Evolutionary conservation across 176 grass and related monocot species (phyloP), one percentile per base, ranked within the genome.

Genomic region (Oryza meyeriana): DNA sequence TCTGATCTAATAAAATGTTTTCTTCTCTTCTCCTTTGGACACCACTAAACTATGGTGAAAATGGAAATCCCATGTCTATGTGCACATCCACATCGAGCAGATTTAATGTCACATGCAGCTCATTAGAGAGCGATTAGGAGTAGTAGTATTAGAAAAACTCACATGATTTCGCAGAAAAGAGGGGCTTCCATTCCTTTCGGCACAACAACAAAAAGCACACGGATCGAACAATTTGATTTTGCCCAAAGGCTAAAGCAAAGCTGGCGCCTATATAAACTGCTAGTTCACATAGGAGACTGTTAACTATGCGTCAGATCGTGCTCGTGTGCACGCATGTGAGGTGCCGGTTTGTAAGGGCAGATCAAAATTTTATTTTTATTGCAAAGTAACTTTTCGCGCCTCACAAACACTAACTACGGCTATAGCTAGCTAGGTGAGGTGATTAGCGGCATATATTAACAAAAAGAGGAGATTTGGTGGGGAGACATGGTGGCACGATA

Each of bases 301-400:
- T 69, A 76, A 89, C 33, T 83, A 83, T 57, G 81, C 61, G 17
- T 10, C 31, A 27, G 76, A 81, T 80, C 70, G 76, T 70, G 69
- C 69, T 89, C 64, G 33, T 55, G 63, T 47, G 82, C 87, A 57
- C 61, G 81, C 87, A 57, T 69, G 87, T 67, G 86, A 79, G 81
- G 47, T 36, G 86, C 86, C 75, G 61, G 73, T 12, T 48, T 39
- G 57, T 12, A 33, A 66, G 28, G 28, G 5, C 34, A 9, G 28
- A 38, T 29, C 5, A 16, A 67, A 85, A 52, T 55, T 55, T 55
- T 55, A 8, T 18, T 32, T 71, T 55, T 12, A 32, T 33, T 18
- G 1, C n/a, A 38, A 58, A 70, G 75, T 11, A 45, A 33, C 79
- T 8, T 55, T 82, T 22, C 79, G 20, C 33, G 78, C 61, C 69